Percentiles rank a stretch among this genome's conserved stretches.
These are phyloP conservation scores for Alternaria novae-zelandiae DNA, from an alignment of 2,329 filamentous ascomycete genomes.

Conservation along the genomic window DNA sequence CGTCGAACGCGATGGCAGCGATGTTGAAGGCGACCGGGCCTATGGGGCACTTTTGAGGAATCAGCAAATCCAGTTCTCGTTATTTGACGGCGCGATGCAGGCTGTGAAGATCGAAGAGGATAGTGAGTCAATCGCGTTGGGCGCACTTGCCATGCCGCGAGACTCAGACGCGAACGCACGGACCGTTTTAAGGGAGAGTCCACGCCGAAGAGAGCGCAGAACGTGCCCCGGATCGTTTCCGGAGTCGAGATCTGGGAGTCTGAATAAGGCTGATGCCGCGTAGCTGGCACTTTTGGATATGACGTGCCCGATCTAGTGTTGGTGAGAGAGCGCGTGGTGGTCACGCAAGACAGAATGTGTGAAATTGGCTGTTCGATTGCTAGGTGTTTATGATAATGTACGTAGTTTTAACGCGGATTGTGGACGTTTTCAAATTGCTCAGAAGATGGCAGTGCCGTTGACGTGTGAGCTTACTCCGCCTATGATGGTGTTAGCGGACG, in stretches of 20 bases:
- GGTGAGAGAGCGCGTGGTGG: neutral
- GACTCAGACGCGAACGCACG: neutral
- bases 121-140: neutral
- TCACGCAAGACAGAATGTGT: neutral
- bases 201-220: neutral
- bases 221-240: neutral
- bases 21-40: neutral
- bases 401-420: fast-evolving
- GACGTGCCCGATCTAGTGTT: neutral
- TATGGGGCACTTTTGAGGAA: fast-evolving
- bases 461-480: conserved; percentile 53
- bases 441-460: conserved; percentile 52
- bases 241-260: neutral
- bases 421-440: neutral
- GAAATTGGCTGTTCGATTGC: neutral
- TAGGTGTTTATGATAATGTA: neutral
- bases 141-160: neutral
- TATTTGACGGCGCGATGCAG: neutral
- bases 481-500: conserved; percentile 12
- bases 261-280: neutral
- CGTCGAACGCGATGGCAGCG: neutral
- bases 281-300: neutral
- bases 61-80: neutral
- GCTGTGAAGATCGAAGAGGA: too few relatives aligned
- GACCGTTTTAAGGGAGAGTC: neutral